These are phyloP conservation scores for Conringia planisiliqua DNA, from an alignment of 345 rosid genomes.

Conservation along the genomic window DNA sequence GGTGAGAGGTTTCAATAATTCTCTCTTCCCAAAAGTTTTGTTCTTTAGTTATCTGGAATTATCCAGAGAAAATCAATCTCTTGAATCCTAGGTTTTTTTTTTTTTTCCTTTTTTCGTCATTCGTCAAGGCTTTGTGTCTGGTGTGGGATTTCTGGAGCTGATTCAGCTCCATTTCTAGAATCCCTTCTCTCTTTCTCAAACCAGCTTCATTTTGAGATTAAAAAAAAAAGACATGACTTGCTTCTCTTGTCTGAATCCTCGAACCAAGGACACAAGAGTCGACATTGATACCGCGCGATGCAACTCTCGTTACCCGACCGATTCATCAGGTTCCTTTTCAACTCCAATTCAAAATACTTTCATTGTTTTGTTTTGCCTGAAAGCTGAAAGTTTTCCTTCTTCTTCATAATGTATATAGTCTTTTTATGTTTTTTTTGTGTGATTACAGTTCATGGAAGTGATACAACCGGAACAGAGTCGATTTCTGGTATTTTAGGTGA, in stretches of 20 bases:
- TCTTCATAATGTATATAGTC: neutral
- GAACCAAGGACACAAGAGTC: constrained; percentile 54
- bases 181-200: neutral
- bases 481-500: constrained; percentile 32
- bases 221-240: constrained; percentile 53
- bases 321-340: constrained; percentile 47
- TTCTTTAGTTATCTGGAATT: constrained; percentile 27
- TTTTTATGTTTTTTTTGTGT: neutral
- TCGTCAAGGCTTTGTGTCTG: constrained; percentile 12
- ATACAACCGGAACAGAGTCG: constrained; percentile 34
- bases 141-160: constrained; percentile 23
- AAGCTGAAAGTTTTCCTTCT: neutral
- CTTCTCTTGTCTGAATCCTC: constrained; percentile 69
- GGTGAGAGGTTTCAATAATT: constrained; percentile 19
- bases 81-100: constrained; percentile 13
- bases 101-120: neutral
- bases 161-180: constrained; percentile 22
- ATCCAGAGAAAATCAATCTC: neutral
- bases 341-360: neutral
- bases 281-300: constrained; percentile 64
- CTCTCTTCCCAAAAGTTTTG: neutral
- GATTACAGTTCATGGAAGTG: constrained; percentile 34
- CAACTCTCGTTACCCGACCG: constrained; percentile 36
- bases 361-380: neutral
- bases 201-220: neutral